Base-by-base conservation (phyloP, 2,329 filamentous ascomycete species). In the Biscogniauxia mediterranea region DNA sequence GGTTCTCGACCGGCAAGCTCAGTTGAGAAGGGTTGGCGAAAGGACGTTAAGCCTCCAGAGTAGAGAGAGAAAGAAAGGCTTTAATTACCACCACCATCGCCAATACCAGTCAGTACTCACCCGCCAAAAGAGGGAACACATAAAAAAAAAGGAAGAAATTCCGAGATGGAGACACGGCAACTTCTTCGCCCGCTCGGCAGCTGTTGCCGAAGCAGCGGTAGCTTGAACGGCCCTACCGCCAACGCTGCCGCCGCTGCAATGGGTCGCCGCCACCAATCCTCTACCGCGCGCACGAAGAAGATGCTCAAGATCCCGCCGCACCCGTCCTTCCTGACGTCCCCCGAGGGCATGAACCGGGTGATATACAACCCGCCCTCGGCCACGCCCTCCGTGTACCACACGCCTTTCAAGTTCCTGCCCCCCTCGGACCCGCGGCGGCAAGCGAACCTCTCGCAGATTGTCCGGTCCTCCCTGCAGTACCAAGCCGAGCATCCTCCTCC, bases 401-500 rank as follows among this genome's bases (percentile, higher is more conserved):
- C 86, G n/a, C 86, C 86, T 60, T 83, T 87, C 76, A 83, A 86
- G 71, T 89, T 89, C 76, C 81, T 89, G 28, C 86, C 86, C 58
- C 80, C 78, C 56, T 74, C 71, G 66, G 85, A 87, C 70, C 82
- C 83, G 17, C 81, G 84, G 54, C 81, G 83, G 26, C 75, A 77
- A 57, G 79, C 80, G 54, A 80, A 82, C 72, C 75, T 84, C 50
- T 74, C 77, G 17, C 71, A 77, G 50, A 78, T 85, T 38, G 74
- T 81, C 60, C 73, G 73, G 61, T 70, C 70, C 32, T 70, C 74
- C 13, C 59, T 46, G 7, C 15, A 46, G 38, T n/a, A 46, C 38
- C 38, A 46, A 46, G 38, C 38, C 7, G 38, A 15, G 38, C 11
- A 46, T 11, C 38, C 38, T 6, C 70, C 3, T 26, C 64, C 21